Base-by-base conservation (phyloP, 2,329 filamentous ascomycete genomes). In the Exserohilum rostratum region DNA sequence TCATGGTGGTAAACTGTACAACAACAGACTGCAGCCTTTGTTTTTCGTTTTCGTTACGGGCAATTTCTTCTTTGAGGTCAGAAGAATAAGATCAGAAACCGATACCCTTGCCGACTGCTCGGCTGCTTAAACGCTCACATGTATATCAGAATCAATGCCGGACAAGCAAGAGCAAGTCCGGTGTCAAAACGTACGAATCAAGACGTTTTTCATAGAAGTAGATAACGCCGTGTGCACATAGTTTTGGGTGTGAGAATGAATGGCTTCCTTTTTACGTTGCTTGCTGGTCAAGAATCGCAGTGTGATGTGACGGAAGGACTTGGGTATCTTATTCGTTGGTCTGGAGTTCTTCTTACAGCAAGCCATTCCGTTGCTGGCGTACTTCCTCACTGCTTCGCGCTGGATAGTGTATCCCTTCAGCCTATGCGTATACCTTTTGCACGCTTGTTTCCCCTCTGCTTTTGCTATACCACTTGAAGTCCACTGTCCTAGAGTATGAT, bases 151-250 rank as follows among this genome's bases (percentile, higher is more conserved):
- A 45, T 38, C 44, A 47, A 49, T 35, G 27, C 12, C 25, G 39
- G 43, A 52, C 46, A 35, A 53, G 60, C 55, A 62, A 60, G 50
- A 62, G 57, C 56, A 44, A 51, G 46, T 48, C 38, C 27, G 34
- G 25, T 39, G 4, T 25, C 40, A 77, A 31, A 35, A 77, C 27
- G 48, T 39, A 38, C 15, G 39, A 45, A 44, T 29, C 5, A 34
- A 33, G 39, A 50, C 27, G 12, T 40, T 45, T 27, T 27, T 25
- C 22, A 35, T 35, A 35, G 39, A 43, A 43, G 31, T 10, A 46
- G 5, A 17, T 25, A 18, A 22, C n/a, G 18, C 3, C 15, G 22
- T 46, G 13, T 22, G 20, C 7, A 27, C 10, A 30, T n/a, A 10
- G 17, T 15, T 25, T 12, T 35, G 6, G n/a, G n/a, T 34, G 31